These are phyloP conservation scores for Fusarium sp. DNA, from an alignment of 2,329 filamentous ascomycete genomes.

Conservation along the genomic window DNA sequence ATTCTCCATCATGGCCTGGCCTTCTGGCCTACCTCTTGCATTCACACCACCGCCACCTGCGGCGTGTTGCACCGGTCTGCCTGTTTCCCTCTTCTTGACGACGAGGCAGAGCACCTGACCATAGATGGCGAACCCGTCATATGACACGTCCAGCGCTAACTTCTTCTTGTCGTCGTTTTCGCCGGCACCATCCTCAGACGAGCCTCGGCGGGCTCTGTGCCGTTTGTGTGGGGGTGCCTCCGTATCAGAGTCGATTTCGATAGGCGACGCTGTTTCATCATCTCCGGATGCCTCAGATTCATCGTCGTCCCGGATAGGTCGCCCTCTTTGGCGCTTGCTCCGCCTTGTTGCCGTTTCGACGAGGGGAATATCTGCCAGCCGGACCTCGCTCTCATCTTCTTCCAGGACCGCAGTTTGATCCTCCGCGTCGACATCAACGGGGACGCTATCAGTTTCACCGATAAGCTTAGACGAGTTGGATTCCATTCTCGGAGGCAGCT, in stretches of 20 bases:
- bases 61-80: conserved; percentile 53
- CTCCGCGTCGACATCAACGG: conserved; percentile 63
- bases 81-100: conserved; percentile 78
- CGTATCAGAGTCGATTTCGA: conserved; percentile 54
- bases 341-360: conserved; percentile 35
- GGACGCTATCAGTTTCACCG: conserved; percentile 64
- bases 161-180: conserved; percentile 87
- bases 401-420: conserved; percentile 54
- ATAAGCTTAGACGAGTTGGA: conserved; percentile 74
- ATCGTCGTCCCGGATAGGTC: conserved; percentile 46
- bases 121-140: conserved; percentile 97
- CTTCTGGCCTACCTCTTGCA: conserved; percentile 49
- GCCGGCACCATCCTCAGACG: conserved; percentile 45
- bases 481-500: conserved; percentile 62
- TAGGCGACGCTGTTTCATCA: conserved; percentile 51
- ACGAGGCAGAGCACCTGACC: conserved; percentile 92
- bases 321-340: conserved; percentile 47
- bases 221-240: conserved; percentile 60
- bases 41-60: conserved; percentile 43
- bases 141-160: conserved; percentile 83
- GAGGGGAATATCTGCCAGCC: conserved; percentile 51
- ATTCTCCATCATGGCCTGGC: conserved; percentile 82
- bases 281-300: conserved; percentile 46
- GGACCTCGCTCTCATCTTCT: conserved; percentile 56
- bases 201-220: conserved; percentile 48